phyloP scores from a whole-genome alignment of 2,329 filamentous ascomycete species.

The Cladosporium velox region DNA sequence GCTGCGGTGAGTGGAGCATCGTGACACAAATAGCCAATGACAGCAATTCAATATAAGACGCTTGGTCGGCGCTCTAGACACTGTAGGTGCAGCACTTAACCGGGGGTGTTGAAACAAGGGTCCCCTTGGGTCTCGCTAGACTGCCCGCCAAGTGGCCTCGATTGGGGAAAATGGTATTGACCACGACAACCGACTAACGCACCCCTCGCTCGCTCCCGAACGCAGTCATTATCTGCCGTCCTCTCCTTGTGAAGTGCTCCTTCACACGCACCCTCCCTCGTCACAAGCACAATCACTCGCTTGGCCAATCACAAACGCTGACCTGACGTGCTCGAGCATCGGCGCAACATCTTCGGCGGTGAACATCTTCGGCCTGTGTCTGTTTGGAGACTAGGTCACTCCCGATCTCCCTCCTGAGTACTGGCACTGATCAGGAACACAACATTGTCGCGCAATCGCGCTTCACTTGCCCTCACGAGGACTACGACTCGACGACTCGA shows the following conservation, averaged over 20 bases:
- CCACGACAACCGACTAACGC: not conserved
- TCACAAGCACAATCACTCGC: not conserved
- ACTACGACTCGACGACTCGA: not conserved
- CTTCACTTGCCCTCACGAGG: not conserved
- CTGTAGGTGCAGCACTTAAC: not conserved
- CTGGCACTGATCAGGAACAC: not conserved
- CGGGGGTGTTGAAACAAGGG: constrained; percentile 9
- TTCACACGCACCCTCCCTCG: not conserved
- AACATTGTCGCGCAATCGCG: not conserved
- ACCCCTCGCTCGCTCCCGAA: constrained; percentile 12
- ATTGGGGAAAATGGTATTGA: constrained; percentile 17
- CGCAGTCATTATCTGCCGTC: not conserved
- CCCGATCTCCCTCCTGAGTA: not conserved
- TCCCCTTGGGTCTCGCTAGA: constrained; percentile 3
- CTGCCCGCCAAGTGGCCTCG: constrained; percentile 15
- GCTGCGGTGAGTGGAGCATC: not conserved
- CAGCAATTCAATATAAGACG: not conserved
- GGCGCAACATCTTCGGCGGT: constrained; percentile 4
- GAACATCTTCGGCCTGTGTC: not conserved
- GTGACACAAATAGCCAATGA: not conserved
- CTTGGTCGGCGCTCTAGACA: not conserved
- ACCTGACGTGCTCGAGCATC: not conserved
- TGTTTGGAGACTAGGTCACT: not conserved
- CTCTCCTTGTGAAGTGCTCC: not conserved
- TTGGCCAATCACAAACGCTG: not conserved